These are phyloP conservation scores for Ottelia alismoides DNA, from an alignment of 106 monocot species.

Conservation along the genomic window DNA sequence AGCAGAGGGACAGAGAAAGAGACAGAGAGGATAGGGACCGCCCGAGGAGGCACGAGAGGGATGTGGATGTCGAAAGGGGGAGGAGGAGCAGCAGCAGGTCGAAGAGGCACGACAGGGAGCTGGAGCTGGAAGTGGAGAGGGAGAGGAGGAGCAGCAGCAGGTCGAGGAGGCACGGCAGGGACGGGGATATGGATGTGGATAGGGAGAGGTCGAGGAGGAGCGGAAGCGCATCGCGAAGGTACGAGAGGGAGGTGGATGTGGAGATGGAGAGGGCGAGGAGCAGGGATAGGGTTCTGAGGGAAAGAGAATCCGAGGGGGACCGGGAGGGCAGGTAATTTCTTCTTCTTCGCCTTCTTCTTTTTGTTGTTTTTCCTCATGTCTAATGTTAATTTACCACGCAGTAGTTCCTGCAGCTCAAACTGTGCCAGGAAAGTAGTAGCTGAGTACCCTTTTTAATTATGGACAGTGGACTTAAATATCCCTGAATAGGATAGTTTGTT, in stretches of 20 bases:
- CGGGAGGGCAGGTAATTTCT: slow-evolving; percentile 16
- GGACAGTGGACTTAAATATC: too few species aligned
- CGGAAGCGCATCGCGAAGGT: not conserved
- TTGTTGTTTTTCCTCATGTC: too few species aligned
- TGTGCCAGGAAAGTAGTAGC: too few species aligned
- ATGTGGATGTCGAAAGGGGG: slow-evolving; percentile 6
- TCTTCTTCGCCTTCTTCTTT: too few species aligned
- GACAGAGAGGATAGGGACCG: slow-evolving; percentile 4
- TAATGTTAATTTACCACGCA: too few species aligned
- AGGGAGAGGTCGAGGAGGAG: slow-evolving; percentile 1
- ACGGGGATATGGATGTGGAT: slow-evolving; percentile 3
- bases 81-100: not conserved
- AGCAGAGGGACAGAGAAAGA: slow-evolving; percentile 2
- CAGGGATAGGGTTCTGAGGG: slow-evolving; percentile 1
- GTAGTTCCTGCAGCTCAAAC: too few species aligned
- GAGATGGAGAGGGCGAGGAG: slow-evolving; percentile 11
- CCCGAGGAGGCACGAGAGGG: slow-evolving; percentile 5
- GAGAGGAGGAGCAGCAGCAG: slow-evolving; percentile 4
- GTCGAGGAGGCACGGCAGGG: slow-evolving; percentile 1
- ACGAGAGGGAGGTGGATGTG: slow-evolving; percentile 1
- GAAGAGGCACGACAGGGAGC: not conserved
- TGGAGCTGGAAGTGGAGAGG: slow-evolving; percentile 2
- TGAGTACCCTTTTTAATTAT: too few species aligned
- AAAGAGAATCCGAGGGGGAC: slow-evolving; percentile 14
- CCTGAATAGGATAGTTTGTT: too few species aligned